Evolutionary conservation across 225 moss, liverwort and hornwort genomes (phyloP), one percentile per base, ranked within the genome.

Genomic region (Anthoceros angustus): DNA sequence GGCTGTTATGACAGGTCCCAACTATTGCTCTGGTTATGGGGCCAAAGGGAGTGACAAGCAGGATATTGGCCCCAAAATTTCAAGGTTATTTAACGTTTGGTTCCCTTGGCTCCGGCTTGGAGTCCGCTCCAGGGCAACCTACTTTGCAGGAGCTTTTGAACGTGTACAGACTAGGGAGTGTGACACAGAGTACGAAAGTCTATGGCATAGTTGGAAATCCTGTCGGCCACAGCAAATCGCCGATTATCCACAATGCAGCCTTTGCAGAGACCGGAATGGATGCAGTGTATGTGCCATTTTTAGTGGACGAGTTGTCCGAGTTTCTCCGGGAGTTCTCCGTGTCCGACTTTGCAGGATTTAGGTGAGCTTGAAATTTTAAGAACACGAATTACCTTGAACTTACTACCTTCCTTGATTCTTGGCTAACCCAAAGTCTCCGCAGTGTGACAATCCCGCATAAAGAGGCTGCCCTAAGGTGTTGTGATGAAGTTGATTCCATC

Each of bases 31-130:
- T 91, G 63, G 80, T 85, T 21, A 91, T 98, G 91, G 95, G 95
- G 39, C 74, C 77, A 25, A 73, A 77, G 55, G 95, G 95, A 64
- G 63, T 85, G 72, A 87, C 88, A 14, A 83, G 92, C 72, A 80
- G 95, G 63, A 74, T 98, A 14, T 77, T 98, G 46, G 82, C 85
- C 16, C 75, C 95, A 49, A 98, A 98, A 77, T 98, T 82, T 76
- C 91, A 91, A 40, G 86, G 95, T 8, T 92, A 73, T 67, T 70
- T 98, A 77, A 98, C 95, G 0, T 92, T 98, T 72, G 91, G 86
- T 42, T 85, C 87, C 25, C 78, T 98, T 12, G 71, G 75, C 62
- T 77, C 81, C 71, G 90, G 82, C 61, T 79, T 84, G 74, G 82
- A 88, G 63, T 92, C 86, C 20, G 95, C 91, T 50, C 88, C 88